A percentile compares a stretch with the other conserved stretches of the same genome.
Conservation (phyloP, 2,329 filamentous ascomycete genomes). For the Phoma sp. region DNA sequence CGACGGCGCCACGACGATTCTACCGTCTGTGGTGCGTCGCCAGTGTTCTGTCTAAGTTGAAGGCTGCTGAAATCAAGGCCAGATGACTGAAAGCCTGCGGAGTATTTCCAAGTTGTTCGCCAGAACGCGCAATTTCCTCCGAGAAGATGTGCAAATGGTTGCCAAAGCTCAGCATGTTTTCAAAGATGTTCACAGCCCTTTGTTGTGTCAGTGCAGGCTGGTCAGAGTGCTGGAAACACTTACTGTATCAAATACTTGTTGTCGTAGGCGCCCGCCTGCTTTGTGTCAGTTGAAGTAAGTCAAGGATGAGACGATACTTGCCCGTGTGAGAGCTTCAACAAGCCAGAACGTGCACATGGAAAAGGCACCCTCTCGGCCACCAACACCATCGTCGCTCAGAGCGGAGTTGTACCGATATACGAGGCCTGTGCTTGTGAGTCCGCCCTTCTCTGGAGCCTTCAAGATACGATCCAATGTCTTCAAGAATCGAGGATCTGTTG, state of each 20-base stretch:
- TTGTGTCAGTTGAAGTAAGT: slow-evolving; percentile 7
- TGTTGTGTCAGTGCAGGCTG: slow-evolving; percentile 10
- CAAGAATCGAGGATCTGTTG: slow-evolving; percentile 78
- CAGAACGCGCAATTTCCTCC: slow-evolving; percentile 76
- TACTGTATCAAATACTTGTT: slow-evolving; percentile 64
- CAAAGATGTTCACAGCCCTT: slow-evolving; percentile 71
- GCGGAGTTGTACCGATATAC: slow-evolving; percentile 78
- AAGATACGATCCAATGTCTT: slow-evolving; percentile 77
- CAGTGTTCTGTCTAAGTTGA: slow-evolving; percentile 69
- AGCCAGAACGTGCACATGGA: slow-evolving; percentile 87
- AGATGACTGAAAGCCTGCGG: slow-evolving; percentile 82
- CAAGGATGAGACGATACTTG: slow-evolving; percentile 52
- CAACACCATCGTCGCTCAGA: slow-evolving; percentile 74
- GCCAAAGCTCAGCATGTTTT: slow-evolving; percentile 78
- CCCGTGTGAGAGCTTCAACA: slow-evolving; percentile 77
- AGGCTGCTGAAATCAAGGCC: slow-evolving; percentile 77
- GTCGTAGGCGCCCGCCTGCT: slow-evolving; percentile 60
- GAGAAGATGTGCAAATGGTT: slow-evolving; percentile 82
- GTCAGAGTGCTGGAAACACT: not conserved
- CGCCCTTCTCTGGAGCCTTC: slow-evolving; percentile 75
- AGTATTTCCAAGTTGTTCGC: slow-evolving; percentile 81
- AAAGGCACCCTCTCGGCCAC: slow-evolving; percentile 77
- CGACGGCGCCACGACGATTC: slow-evolving; percentile 1
- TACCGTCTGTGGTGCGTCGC: slow-evolving; percentile 13
- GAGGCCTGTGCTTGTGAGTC: slow-evolving; percentile 75